Conservation (phyloP, 2,329 filamentous ascomycete genomes). For the Pseudofabraea citricarpa region DNA sequence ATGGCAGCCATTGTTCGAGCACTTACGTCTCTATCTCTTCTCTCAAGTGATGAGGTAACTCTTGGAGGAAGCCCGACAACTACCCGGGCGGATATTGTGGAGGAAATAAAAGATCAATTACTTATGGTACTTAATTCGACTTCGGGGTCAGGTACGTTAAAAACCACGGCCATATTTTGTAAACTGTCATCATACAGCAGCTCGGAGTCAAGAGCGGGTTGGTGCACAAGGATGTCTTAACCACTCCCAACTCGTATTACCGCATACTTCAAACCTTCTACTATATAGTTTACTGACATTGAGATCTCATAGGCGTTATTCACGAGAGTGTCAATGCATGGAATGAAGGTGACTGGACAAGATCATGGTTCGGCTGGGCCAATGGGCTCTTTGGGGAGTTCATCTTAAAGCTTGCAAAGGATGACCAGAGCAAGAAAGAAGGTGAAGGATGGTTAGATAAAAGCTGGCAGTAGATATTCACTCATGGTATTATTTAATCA, state of each 20-base stretch:
- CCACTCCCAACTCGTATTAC: no score
- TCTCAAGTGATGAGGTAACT: constrained; percentile 2
- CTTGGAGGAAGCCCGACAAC: constrained; percentile 9
- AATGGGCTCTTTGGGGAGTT: constrained; percentile 78
- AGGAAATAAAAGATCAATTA: constrained; percentile 26
- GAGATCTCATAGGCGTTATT: no score
- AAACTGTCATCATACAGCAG: no score
- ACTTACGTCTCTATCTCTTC: constrained; percentile 36
- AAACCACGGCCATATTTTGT: no score
- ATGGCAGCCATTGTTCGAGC: constrained; percentile 50
- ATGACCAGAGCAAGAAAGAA: constrained; percentile 4
- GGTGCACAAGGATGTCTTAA: no score
- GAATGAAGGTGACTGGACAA: constrained; percentile 30
- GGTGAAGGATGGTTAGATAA: constrained; percentile 9
- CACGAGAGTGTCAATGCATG: constrained; percentile 40
- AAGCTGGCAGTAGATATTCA: constrained; percentile 19
- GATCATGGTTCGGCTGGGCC: constrained; percentile 68
- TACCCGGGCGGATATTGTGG: constrained; percentile 24
- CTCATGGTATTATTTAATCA: no score
- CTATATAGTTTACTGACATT: no score
- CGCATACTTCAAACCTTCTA: no score
- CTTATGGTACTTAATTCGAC: constrained; percentile 19
- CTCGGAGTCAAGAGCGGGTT: no score
- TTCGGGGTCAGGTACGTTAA: constrained; percentile 27
- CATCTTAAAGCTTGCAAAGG: constrained; percentile 17